Conservation (phyloP, 495 filamentous ascomycete genomes). For the Talaromyces ruber region DNA sequence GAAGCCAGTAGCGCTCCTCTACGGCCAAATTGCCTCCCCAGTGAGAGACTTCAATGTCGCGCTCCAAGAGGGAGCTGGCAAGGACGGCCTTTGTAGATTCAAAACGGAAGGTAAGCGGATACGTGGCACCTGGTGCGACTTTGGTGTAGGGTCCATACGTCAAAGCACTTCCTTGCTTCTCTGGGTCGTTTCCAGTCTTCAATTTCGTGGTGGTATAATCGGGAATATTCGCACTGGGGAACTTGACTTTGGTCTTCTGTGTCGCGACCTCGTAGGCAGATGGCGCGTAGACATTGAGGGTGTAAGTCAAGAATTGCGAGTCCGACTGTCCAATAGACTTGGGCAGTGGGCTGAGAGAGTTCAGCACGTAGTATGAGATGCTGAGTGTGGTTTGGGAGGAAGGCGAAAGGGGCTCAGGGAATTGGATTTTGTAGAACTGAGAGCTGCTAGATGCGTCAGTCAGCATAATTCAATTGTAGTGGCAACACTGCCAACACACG, state of each 20-base stretch:
- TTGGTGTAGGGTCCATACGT: slow-evolving; percentile 86
- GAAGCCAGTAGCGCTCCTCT: slow-evolving; percentile 87
- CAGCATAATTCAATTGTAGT: not conserved
- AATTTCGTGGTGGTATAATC: slow-evolving; percentile 71
- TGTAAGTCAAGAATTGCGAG: slow-evolving; percentile 76
- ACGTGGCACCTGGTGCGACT: slow-evolving; percentile 57
- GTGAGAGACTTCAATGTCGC: slow-evolving; percentile 90
- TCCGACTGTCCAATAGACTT: slow-evolving; percentile 71
- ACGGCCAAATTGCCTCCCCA: slow-evolving; percentile 95
- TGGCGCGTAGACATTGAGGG: slow-evolving; percentile 71
- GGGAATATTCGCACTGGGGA: slow-evolving; percentile 66
- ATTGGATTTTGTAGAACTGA: slow-evolving; percentile 76
- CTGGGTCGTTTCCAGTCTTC: slow-evolving; percentile 60
- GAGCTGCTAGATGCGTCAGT: slow-evolving; percentile 35
- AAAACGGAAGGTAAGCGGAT: slow-evolving; percentile 74
- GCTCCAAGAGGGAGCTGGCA: slow-evolving; percentile 66
- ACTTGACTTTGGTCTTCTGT: slow-evolving; percentile 95
- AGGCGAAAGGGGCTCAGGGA: slow-evolving; percentile 65
- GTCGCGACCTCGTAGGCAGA: slow-evolving; percentile 78
- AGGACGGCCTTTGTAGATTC: slow-evolving; percentile 91
- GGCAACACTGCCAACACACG: slow-evolving; percentile 13
- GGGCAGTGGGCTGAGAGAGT: slow-evolving; percentile 68
- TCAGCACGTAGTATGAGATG: slow-evolving; percentile 74
- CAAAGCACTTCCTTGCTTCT: slow-evolving; percentile 75
- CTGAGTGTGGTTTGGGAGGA: slow-evolving; percentile 74